A percentile compares a stretch with the other conserved stretches of the same genome.
phyloP scores from a whole-genome alignment of 768 basidiomycete species.

The Holtermannia corniformis region DNA sequence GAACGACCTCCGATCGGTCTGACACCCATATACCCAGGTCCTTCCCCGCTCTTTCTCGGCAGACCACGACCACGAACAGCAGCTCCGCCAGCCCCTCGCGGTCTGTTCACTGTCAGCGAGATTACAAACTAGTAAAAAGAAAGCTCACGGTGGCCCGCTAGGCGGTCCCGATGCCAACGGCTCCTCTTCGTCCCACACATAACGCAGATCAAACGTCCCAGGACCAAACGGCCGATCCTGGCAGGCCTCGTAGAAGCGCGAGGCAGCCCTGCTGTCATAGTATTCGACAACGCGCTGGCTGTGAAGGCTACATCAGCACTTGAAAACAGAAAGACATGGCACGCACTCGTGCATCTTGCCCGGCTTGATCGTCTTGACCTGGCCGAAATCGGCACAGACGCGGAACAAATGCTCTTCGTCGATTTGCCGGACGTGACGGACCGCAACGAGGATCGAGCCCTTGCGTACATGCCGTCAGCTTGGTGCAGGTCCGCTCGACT shows the following conservation, averaged over 20 bases:
- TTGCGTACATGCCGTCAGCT: conserved; percentile 41
- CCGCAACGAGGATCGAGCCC: conserved; percentile 70
- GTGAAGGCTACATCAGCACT: not conserved
- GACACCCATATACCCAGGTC: conserved; percentile 17
- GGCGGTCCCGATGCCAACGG: too few species aligned
- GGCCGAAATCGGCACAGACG: conserved; percentile 80
- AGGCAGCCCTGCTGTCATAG: conserved; percentile 70
- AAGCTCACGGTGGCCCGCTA: too few species aligned
- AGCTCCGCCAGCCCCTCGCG: not conserved
- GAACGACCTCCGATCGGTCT: too few species aligned
- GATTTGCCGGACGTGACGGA: conserved; percentile 61
- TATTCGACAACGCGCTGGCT: conserved; percentile 91
- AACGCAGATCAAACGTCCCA: conserved; percentile 77
- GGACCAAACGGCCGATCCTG: conserved; percentile 70
- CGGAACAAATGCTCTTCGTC: conserved; percentile 77
- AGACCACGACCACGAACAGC: not conserved
- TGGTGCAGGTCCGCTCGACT: not conserved
- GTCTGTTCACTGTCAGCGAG: not conserved
- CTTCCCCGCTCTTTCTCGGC: conserved; percentile 11
- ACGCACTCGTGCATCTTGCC: conserved; percentile 39
- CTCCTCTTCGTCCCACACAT: conserved; percentile 70
- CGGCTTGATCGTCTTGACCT: conserved; percentile 69
- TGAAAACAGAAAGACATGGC: conserved; percentile 26
- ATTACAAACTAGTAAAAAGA: too few species aligned
- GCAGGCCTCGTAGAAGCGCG: conserved; percentile 68